These are phyloP conservation scores for Adansonia gregorii DNA, from an alignment of 441 rosid genomes.

Conservation along the genomic window DNA sequence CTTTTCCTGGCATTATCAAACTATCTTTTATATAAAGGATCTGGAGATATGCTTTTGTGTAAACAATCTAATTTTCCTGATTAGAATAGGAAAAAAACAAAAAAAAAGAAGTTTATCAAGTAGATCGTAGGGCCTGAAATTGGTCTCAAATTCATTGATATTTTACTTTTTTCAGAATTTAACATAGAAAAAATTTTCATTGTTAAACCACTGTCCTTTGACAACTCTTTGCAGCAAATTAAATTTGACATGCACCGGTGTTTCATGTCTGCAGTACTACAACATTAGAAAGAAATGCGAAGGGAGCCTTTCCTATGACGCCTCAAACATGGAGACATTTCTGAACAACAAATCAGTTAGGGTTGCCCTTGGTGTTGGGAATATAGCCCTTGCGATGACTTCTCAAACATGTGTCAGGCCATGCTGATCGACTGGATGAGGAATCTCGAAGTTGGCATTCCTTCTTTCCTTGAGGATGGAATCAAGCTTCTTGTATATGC, in stretches of 20 bases:
- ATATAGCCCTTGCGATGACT: conserved; percentile 51
- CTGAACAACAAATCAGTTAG: conserved; percentile 67
- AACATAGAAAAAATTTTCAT: background rate
- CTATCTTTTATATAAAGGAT: background rate
- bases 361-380: conserved; percentile 77
- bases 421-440: conserved; percentile 94
- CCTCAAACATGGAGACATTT: conserved; percentile 91
- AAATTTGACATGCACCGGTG: background rate
- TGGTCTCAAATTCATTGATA: background rate
- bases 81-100: background rate
- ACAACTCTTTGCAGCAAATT: background rate
- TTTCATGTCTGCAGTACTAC: conserved; percentile 64
- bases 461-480: conserved; percentile 86
- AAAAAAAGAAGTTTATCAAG: background rate
- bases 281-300: conserved; percentile 86
- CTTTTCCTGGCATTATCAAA: background rate
- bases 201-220: background rate
- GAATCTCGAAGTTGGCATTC: conserved; percentile 88
- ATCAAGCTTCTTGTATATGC: conserved; percentile 86
- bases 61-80: conserved; percentile 7
- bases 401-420: conserved; percentile 58
- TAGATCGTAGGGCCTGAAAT: background rate
- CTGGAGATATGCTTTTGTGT: background rate
- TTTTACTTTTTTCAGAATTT: background rate
- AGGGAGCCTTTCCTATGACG: conserved; percentile 90